A percentile compares a stretch with the other conserved stretches of the same genome.
phyloP scores from a whole-genome alignment of 164 flowering plant species.

The Stephania japonica region DNA sequence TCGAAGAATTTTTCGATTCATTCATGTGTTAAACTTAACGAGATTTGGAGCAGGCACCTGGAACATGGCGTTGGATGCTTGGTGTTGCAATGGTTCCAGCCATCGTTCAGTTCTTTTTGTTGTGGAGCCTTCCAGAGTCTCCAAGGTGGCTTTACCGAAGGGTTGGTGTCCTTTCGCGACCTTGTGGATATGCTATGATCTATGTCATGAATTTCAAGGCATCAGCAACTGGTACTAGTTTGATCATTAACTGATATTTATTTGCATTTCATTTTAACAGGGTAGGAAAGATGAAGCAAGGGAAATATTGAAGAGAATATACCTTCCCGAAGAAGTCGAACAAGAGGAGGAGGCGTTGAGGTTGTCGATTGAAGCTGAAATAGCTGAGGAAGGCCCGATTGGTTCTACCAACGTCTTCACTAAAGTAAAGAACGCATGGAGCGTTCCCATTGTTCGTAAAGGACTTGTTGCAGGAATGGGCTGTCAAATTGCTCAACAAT shows the following conservation, averaged over 20 bases:
- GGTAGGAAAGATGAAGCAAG: slow-evolving; percentile 45
- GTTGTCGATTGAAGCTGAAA: slow-evolving; percentile 52
- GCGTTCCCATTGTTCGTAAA: slow-evolving; percentile 37
- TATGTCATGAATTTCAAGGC: no score
- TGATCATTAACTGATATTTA: not conserved
- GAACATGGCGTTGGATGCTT: slow-evolving; percentile 96
- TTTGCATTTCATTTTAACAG: slow-evolving; percentile 25
- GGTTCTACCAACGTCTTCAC: slow-evolving; percentile 25
- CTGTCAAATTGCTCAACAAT: slow-evolving; percentile 80
- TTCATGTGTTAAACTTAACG: not conserved
- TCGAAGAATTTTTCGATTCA: not conserved
- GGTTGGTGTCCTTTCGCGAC: slow-evolving; percentile 27
- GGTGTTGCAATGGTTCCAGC: slow-evolving; percentile 84
- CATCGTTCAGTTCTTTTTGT: slow-evolving; percentile 57
- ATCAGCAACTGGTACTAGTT: no score
- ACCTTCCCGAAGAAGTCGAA: slow-evolving; percentile 55
- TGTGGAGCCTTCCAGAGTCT: slow-evolving; percentile 80
- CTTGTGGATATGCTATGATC: not conserved
- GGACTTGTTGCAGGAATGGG: slow-evolving; percentile 71
- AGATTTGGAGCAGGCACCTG: slow-evolving; percentile 40
- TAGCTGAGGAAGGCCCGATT: slow-evolving; percentile 31
- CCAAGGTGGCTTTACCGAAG: slow-evolving; percentile 83
- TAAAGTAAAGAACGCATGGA: slow-evolving; percentile 40
- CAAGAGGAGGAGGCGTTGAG: slow-evolving; percentile 46
- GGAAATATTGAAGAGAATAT: slow-evolving; percentile 53